These are phyloP conservation scores for Hanseniaspora uvarum DNA, from an alignment of 1,139 yeast genomes.

Conservation along the genomic window DNA sequence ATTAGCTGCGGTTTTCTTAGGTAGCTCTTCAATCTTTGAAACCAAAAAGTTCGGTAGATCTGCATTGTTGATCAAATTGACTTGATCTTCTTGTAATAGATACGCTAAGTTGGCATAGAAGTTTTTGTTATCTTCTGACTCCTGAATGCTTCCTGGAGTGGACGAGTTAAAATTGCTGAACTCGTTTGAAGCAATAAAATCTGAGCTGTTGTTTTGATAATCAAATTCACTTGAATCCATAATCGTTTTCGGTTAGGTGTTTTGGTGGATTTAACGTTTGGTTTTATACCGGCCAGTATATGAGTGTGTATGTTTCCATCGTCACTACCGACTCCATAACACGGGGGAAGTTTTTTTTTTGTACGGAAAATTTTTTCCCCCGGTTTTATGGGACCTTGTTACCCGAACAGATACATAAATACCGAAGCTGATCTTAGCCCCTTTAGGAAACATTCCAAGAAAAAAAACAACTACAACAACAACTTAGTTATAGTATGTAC, in stretches of 20 bases:
- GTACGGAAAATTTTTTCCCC: too few species aligned
- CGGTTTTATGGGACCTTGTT: too few species aligned
- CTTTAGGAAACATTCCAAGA: too few species aligned
- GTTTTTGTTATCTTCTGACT: constrained; percentile 3
- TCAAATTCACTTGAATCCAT: constrained; percentile 4
- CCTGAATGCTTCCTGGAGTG: not conserved
- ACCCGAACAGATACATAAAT: too few species aligned
- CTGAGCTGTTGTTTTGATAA: not conserved
- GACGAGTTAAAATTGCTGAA: not conserved
- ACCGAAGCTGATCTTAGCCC: too few species aligned
- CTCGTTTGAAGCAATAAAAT: not conserved
- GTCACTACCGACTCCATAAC: too few species aligned
- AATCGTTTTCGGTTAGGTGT: not conserved
- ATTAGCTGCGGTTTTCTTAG: not conserved
- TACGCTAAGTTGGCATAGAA: not conserved
- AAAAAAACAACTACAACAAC: too few species aligned
- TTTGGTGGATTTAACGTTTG: not conserved
- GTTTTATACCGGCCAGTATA: not conserved
- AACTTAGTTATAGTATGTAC: too few species aligned
- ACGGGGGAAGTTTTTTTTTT: too few species aligned
- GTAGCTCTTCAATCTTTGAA: not conserved
- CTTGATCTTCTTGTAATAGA: not conserved
- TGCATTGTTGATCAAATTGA: not conserved
- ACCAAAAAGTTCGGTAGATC: not conserved
- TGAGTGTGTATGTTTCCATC: not conserved